Evolutionary conservation across 2,329 filamentous ascomycete species (phyloP).

Genomic region (Talaromyces albobiverticillius): DNA sequence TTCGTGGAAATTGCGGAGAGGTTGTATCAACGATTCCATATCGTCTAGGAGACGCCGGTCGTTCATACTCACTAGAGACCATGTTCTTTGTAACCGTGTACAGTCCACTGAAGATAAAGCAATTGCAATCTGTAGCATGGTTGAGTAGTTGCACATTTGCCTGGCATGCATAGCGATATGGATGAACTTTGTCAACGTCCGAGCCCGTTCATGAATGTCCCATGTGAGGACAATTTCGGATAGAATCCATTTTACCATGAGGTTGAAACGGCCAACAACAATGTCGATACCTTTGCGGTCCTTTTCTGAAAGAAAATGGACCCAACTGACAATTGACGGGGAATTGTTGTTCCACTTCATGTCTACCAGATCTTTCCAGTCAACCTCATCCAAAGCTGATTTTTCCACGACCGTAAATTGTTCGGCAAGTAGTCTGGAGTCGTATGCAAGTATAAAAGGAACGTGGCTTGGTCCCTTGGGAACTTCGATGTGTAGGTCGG

Average conservation of each 20-base stretch:
- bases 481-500: slow-evolving; percentile 15
- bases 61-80: slow-evolving; percentile 53
- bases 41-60: slow-evolving; percentile 57
- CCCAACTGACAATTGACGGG: slow-evolving; percentile 56
- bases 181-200: slow-evolving; percentile 61
- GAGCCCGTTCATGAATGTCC: slow-evolving; percentile 56
- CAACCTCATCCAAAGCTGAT: slow-evolving; percentile 63
- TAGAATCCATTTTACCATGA: slow-evolving; percentile 64
- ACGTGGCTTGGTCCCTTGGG: slow-evolving; percentile 45
- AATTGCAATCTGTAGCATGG: slow-evolving; percentile 64
- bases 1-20: slow-evolving; percentile 62
- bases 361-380: slow-evolving; percentile 65
- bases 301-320: slow-evolving; percentile 56
- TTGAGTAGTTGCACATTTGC: slow-evolving; percentile 62
- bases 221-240: slow-evolving; percentile 62
- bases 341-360: slow-evolving; percentile 60
- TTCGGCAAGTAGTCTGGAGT: slow-evolving; percentile 59
- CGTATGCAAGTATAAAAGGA: slow-evolving; percentile 62
- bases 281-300: slow-evolving; percentile 60
- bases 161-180: slow-evolving; percentile 60
- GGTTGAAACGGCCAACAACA: slow-evolving; percentile 64
- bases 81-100: slow-evolving; percentile 56
- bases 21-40: slow-evolving; percentile 61
- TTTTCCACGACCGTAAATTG: slow-evolving; percentile 65
- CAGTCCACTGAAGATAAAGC: slow-evolving; percentile 60